phyloP scores from a whole-genome alignment of 1,284 basidiomycete species.

The Marasmius sp. region DNA sequence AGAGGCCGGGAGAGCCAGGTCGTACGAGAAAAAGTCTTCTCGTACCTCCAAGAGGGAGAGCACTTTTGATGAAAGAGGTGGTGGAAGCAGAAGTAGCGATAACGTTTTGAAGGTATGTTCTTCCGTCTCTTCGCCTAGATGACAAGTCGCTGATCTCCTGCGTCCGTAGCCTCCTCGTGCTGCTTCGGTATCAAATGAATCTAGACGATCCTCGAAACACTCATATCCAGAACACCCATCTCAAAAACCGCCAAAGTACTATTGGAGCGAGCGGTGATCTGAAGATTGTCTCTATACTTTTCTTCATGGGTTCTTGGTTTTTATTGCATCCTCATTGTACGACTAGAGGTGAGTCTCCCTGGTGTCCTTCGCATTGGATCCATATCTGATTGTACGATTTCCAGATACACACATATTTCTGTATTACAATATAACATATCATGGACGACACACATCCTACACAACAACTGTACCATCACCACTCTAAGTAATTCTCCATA shows the following conservation, averaged over 20 bases:
- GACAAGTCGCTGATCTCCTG: not conserved
- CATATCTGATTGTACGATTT: no score
- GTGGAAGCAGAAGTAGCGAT: no score
- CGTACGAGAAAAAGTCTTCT: not conserved
- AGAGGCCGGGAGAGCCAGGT: not conserved
- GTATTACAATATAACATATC: no score
- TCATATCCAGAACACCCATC: not conserved
- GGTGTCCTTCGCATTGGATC: no score
- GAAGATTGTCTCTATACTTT: not conserved
- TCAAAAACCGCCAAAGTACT: conserved; percentile 2
- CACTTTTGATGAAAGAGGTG: no score
- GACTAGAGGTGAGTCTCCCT: no score
- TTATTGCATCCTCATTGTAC: no score
- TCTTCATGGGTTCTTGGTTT: no score
- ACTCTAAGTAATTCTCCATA: no score
- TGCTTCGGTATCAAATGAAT: not conserved
- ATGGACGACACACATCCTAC: no score
- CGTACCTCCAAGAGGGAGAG: not conserved
- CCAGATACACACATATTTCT: no score
- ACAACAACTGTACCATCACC: no score
- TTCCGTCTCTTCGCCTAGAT: not conserved
- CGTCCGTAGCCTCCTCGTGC: not conserved
- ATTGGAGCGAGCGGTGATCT: not conserved
- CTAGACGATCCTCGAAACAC: not conserved
- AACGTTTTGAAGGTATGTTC: not conserved